Evolutionary conservation across 805 yeast genomes (phyloP).

Genomic region (Kazachstania africana): DNA sequence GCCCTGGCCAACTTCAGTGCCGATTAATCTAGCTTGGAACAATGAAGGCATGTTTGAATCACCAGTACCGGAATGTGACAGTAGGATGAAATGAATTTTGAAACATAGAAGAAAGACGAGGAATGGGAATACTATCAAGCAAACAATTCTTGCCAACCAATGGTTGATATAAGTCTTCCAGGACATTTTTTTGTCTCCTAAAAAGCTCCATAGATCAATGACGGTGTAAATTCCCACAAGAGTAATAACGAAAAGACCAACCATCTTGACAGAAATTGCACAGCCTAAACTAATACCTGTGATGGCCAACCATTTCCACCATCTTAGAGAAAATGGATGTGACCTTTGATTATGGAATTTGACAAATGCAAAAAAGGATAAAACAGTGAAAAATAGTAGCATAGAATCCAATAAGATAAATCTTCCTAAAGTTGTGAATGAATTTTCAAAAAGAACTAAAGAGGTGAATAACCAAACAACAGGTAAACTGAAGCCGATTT

Average conservation of each 20-base stretch:
- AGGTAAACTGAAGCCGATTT: constrained; percentile 37
- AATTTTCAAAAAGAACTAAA: constrained; percentile 55
- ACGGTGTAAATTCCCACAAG: constrained; percentile 84
- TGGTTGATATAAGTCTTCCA: constrained; percentile 41
- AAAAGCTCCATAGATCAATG: constrained; percentile 73
- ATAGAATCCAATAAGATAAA: constrained; percentile 70
- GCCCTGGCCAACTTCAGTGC: constrained; percentile 52
- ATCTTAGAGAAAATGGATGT: constrained; percentile 52
- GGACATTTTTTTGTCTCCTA: constrained; percentile 52
- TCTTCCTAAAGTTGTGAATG: constrained; percentile 59
- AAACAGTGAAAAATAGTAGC: constrained; percentile 62
- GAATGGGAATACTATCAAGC: constrained; percentile 53
- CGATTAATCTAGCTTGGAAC: constrained; percentile 66
- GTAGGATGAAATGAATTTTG: constrained; percentile 66
- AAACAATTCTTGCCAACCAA: constrained; percentile 55
- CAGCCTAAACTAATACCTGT: constrained; percentile 86
- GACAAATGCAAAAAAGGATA: constrained; percentile 51
- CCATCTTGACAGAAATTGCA: constrained; percentile 90
- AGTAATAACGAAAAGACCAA: constrained; percentile 81
- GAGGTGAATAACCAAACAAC: constrained; percentile 51
- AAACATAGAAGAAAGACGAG: constrained; percentile 52
- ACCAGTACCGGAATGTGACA: constrained; percentile 74
- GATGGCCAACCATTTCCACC: constrained; percentile 89
- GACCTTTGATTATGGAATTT: constrained; percentile 39
- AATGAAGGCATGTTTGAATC: constrained; percentile 70